Base-by-base conservation (phyloP, 1,284 basidiomycete genomes). In the Trichosporon faecale region DNA sequence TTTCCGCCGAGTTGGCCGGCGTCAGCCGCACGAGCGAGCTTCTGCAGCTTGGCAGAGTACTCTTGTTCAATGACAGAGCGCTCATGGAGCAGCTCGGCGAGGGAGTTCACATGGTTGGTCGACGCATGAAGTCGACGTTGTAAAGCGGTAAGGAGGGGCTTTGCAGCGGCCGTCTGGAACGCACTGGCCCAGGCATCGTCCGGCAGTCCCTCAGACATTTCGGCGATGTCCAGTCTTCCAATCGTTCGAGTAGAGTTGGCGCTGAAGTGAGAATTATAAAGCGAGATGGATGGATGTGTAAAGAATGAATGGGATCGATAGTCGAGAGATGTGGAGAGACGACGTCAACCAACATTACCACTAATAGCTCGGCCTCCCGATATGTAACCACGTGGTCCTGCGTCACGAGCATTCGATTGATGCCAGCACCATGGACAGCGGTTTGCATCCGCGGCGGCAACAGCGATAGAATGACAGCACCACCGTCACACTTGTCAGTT, bases 71-170 rank as follows among this genome's bases (percentile, higher is more conserved):
- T 82, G 3, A 76, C 76, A 0, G 84, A 79, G 25, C 86, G 81
- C 57, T 86, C 86, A 44, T 83, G 83, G 78, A 84, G 85, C 70
- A 86, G 82, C 66, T 86, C 84, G 29, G 85, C 83, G 21, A 86
- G 76, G 0, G 79, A 78, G 31, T 83, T 80, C 37, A 81, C 76
- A 61, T 82, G 79, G n/a, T 76, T 76, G 1, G 74, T 76, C 0
- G 84, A 82, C 6, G 76, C 72, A 12, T 77, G 74, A 0, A 84
- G 71, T 0, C 84, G 75, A 1, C 74, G 70, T 66, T 80, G 77
- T 2, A 85, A 75, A 0, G 76, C 67, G 14, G 66, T 65, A 37
- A 83, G 76, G 18, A 83, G 71, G 0, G 79, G 76, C 63, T 77
- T 70, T 0, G 81, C 78, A 8, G 78, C 73, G 27, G 80, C 74